phyloP scores from a whole-genome alignment of 2,329 filamentous ascomycete species.

The Botrytis tulipae region DNA sequence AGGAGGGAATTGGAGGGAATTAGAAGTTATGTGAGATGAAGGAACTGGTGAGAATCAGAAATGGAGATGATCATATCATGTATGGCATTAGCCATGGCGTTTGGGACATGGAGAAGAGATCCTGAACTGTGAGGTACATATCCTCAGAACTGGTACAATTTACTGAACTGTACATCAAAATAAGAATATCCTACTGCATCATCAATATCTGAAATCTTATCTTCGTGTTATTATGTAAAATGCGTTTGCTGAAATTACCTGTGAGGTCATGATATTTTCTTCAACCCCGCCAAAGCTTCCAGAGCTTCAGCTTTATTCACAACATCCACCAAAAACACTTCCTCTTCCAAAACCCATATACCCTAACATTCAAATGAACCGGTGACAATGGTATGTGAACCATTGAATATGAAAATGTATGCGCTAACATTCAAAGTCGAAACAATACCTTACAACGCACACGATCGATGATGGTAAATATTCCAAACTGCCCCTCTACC shows the following conservation, averaged over 20 bases:
- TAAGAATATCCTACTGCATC: constrained; percentile 15
- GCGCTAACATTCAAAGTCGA: constrained; percentile 63
- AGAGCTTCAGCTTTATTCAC: constrained; percentile 10
- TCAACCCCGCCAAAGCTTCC: constrained; percentile 21
- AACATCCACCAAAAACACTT: constrained; percentile 7
- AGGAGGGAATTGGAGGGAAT: neutral
- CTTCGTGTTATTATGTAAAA: neutral
- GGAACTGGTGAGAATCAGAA: neutral
- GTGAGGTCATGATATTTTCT: constrained; percentile 19
- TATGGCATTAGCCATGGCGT: constrained; percentile 27
- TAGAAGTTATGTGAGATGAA: neutral
- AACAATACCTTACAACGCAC: constrained; percentile 94
- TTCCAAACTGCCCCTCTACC: constrained; percentile 1
- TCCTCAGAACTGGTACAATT: constrained; percentile 5
- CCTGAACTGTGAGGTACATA: constrained; percentile 14
- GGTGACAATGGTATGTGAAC: constrained; percentile 36
- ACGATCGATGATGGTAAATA: constrained; percentile 78
- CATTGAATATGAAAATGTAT: constrained; percentile 13
- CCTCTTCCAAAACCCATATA: constrained; percentile 8
- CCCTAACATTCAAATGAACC: constrained; percentile 24
- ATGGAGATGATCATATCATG: constrained; percentile 23
- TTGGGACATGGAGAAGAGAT: constrained; percentile 27
- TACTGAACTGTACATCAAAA: constrained; percentile 24
- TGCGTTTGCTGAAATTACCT: neutral
- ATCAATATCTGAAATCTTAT: neutral